Evolutionary conservation across 495 filamentous ascomycete genomes (phyloP), one percentile per base, ranked within the genome.

Genomic region (Collariella sp.): DNA sequence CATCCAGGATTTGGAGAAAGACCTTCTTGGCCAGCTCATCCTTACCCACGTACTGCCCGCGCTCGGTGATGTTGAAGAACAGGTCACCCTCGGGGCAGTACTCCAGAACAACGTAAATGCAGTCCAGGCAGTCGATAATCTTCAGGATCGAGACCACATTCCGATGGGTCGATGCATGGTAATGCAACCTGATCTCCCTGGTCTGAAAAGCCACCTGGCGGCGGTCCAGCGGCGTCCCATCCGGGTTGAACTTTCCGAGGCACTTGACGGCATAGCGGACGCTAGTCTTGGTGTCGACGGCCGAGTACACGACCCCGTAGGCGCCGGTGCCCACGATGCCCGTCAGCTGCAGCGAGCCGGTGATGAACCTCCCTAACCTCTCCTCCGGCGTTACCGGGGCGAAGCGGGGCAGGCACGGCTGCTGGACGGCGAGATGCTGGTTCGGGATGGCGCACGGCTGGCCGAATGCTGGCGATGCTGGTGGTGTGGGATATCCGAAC

Each of bases 21-120:
- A 88, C 86, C 49, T 76, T 78, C 72, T 84, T 91, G 79, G 85
- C 89, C 73, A 94, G 78, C 60, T 78, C 72, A 72, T 99, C 94
- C 75, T 96, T 91, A 68, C 89, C 88, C 54, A 95, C 83, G 72
- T 91, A 99, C 62, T 87, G 84, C 58, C 89, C 86, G 62, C 86
- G 81, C 68, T 99, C 93, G 50, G 94, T 97, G 70, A 99, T 99
- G 67, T 88, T 95, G 62, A 84, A 84, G 72, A 99, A 99, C 49
- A 99, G 74, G 71, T 99, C 93, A 58, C 93, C 93, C 70, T 99
- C 93, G 10, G 91, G 88, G 72, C 93, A 97, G 70, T 87, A 97
- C 70, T 99, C 93, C 69, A 99, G 81, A 48, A 99, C 85, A 61
- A 99, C 94, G 74, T 88, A 97, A 58, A 88, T 95, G 76, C 90